Evolutionary conservation across 2,329 filamentous ascomycete genomes (phyloP).

Genomic region (Calonectria leucothoes): DNA sequence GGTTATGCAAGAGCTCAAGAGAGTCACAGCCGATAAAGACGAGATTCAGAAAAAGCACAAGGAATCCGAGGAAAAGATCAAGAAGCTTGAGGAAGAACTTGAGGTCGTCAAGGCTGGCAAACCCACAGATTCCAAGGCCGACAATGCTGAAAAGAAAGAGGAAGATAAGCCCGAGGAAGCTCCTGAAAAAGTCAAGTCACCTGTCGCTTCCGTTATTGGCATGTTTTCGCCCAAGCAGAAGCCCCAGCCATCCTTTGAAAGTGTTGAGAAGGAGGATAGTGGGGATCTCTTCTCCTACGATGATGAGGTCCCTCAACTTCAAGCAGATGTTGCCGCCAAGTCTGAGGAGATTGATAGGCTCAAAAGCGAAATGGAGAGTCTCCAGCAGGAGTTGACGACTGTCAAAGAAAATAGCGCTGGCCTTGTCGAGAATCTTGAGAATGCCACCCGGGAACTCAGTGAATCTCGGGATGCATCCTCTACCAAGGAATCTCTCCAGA

Average conservation of each 20-base stretch:
- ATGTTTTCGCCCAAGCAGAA: slow-evolving; percentile 63
- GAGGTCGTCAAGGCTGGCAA: slow-evolving; percentile 57
- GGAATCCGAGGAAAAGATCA: slow-evolving; percentile 73
- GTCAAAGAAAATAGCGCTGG: slow-evolving; percentile 77
- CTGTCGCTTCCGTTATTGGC: slow-evolving; percentile 59
- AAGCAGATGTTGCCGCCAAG: slow-evolving; percentile 78
- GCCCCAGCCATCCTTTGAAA: slow-evolving; percentile 44
- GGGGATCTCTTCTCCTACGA: slow-evolving; percentile 96
- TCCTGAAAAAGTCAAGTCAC: slow-evolving; percentile 54
- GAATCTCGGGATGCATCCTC: slow-evolving; percentile 56
- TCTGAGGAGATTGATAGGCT: slow-evolving; percentile 78
- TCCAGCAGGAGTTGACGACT: slow-evolving; percentile 78
- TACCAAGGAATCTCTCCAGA: slow-evolving; percentile 59
- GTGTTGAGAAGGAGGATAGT: slow-evolving; percentile 46
- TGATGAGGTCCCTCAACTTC: slow-evolving; percentile 84
- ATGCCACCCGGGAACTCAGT: slow-evolving; percentile 72
- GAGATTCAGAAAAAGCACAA: slow-evolving; percentile 81
- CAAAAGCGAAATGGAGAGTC: slow-evolving; percentile 72
- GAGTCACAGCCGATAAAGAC: slow-evolving; percentile 85
- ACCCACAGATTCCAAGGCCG: slow-evolving; percentile 34
- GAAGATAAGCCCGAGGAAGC: slow-evolving; percentile 42
- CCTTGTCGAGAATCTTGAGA: slow-evolving; percentile 76
- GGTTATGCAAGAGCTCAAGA: slow-evolving; percentile 92
- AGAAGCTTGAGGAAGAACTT: slow-evolving; percentile 73
- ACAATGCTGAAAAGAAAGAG: slow-evolving; percentile 46